Evolutionary conservation across 2,329 filamentous ascomycete species (phyloP), one percentile per base, ranked within the genome.

Genomic region (Sclerotinia borealis): DNA sequence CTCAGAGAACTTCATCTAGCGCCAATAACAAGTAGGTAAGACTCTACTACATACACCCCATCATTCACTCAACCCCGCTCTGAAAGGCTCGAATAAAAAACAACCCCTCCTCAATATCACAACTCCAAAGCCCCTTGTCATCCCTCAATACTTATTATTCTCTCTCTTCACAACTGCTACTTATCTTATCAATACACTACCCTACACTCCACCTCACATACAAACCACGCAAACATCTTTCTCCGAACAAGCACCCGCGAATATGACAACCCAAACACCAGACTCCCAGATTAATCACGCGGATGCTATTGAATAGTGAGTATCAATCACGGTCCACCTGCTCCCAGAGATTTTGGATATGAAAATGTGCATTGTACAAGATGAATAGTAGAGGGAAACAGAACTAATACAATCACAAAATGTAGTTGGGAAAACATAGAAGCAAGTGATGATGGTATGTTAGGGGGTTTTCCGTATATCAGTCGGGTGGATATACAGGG

Each of bases 401-500:
- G 15, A 2, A 34, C 59, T 59, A 17, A 48, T 39, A 39, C 17
- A 39, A 9, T 39, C 41, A 59, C 3, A 17, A n/a, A 2, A n/a
- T 8, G 11, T 9, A 61, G 59, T 11, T 85, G 82, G 83, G 77
- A 78, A 65, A 71, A 72, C 43, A 78, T 83, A 63, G 76, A 79
- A 43, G 77, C 82, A 13, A 80, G 82, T 65, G 81, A 84, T 67
- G 83, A 89, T 70, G 91, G 91, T 72, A 93, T 95, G 88, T 87
- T 96, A 1, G 92, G 91, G 66, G 90, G 83, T 64, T 93, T 76
- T 79, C 84, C 84, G 1, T 81, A 86, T 74, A 82, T 90, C 72
- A 88, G 85, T 39, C 83, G 85, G 66, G 82, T 89, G 65, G 91
- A 93, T 74, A 79, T 93, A 9, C 85, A 87, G 69, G 88, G 87